These are phyloP conservation scores for Tripterygium wilfordii DNA, from an alignment of 177 flowering plant genomes.

Conservation along the genomic window DNA sequence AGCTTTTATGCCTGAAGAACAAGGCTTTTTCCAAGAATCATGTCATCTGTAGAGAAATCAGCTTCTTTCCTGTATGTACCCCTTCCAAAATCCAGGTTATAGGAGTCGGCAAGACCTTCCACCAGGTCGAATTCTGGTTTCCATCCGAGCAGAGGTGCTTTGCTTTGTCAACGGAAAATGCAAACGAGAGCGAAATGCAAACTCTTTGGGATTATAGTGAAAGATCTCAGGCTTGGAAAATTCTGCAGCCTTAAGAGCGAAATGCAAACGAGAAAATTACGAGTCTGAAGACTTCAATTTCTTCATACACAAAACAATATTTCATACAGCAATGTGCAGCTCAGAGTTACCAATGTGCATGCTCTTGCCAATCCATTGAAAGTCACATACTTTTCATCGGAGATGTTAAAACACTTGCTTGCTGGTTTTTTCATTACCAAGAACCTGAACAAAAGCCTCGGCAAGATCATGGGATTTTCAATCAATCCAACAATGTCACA, in stretches of 20 bases:
- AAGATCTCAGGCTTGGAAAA: slow-evolving; percentile 95
- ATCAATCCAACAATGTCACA: background rate
- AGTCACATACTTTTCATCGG: slow-evolving; percentile 90
- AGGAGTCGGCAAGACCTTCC: slow-evolving; percentile 83
- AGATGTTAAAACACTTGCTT: slow-evolving; percentile 85
- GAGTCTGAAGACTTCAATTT: background rate
- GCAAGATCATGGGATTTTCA: slow-evolving; percentile 78
- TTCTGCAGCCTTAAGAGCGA: slow-evolving; percentile 78
- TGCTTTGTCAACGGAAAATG: slow-evolving; percentile 90
- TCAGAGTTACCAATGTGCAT: slow-evolving; percentile 71
- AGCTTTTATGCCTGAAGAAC: slow-evolving; percentile 34
- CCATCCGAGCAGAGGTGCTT: slow-evolving; percentile 79
- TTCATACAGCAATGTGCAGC: background rate
- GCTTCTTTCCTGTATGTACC: slow-evolving; percentile 95
- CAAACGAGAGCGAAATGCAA: slow-evolving; percentile 96
- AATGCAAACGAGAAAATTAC: background rate
- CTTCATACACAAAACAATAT: background rate
- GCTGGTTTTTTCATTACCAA: slow-evolving; percentile 87
- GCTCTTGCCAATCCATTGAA: slow-evolving; percentile 95
- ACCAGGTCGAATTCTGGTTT: slow-evolving; percentile 74
- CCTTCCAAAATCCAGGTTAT: slow-evolving; percentile 84
- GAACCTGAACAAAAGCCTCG: slow-evolving; percentile 71
- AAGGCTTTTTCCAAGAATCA: slow-evolving; percentile 67
- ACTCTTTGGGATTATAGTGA: slow-evolving; percentile 89
- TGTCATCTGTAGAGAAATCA: slow-evolving; percentile 85